Conservation (phyloP, 306 rosid genomes). For the Notholithocarpus densiflorus region DNA sequence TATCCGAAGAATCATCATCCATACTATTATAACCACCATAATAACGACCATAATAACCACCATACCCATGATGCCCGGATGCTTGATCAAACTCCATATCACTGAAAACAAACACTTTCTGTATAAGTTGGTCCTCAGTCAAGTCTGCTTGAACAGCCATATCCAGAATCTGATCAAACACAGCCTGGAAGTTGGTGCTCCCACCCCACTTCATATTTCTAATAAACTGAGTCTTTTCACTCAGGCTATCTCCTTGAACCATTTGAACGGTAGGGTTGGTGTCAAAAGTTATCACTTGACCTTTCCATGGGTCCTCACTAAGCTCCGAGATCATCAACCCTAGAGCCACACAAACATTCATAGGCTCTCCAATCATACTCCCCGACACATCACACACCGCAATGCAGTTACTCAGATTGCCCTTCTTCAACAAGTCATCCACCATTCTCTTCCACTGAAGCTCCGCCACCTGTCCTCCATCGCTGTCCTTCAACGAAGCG, state of each 20-base stretch:
- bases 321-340: too few relatives aligned
- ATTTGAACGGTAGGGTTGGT: conserved; percentile 43
- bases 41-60: too few relatives aligned
- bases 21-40: too few relatives aligned
- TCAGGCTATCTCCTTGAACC: conserved; percentile 40
- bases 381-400: conserved; percentile 59
- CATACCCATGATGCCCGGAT: conserved; percentile 3
- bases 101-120: conserved; percentile 16
- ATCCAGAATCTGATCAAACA: conserved; percentile 49
- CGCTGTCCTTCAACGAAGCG: not conserved
- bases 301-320: conserved; percentile 50
- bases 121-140: conserved; percentile 52
- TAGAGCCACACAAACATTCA: too few relatives aligned
- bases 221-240: conserved; percentile 37
- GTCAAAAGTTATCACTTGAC: conserved; percentile 54
- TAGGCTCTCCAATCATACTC: conserved; percentile 47
- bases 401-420: conserved; percentile 45
- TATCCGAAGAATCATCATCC: too few relatives aligned
- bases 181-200: conserved; percentile 58
- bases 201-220: conserved; percentile 19
- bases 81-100: conserved; percentile 76
- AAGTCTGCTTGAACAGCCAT: conserved; percentile 53
- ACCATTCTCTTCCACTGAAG: conserved; percentile 22
- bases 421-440: conserved; percentile 42
- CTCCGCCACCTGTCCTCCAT: conserved; percentile 38